Evolutionary conservation across 345 rosid species (phyloP).

Genomic region (Eucalyptus fibrosa): DNA sequence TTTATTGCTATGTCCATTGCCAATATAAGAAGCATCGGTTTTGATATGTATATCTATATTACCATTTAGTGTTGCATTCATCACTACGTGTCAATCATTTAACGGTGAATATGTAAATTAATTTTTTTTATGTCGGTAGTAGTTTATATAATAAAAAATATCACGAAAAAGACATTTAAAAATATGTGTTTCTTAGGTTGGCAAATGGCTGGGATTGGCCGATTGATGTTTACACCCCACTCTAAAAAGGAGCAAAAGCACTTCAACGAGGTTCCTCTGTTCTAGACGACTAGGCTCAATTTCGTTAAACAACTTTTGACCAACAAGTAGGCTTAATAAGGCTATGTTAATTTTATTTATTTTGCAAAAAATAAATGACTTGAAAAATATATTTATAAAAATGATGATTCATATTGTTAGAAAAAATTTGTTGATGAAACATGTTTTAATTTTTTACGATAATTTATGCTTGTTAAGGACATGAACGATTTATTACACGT

Average conservation of each 20-base stretch:
- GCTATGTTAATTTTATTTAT: not conserved
- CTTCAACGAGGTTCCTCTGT: not conserved
- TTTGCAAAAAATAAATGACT: no score
- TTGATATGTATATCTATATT: no score
- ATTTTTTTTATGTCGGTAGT: not conserved
- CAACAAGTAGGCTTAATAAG: not conserved
- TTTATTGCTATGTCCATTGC: not conserved
- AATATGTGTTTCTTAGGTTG: not conserved
- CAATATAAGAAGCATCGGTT: not conserved
- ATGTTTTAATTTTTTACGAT: rapidly evolving
- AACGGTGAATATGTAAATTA: not conserved
- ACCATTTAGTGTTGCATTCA: no score
- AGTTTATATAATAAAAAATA: not conserved
- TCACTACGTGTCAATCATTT: not conserved
- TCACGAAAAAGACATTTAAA: not conserved
- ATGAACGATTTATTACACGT: rapidly evolving
- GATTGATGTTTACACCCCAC: not conserved
- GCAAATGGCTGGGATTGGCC: not conserved
- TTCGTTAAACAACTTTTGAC: not conserved
- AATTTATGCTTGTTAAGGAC: no score
- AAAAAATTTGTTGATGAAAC: no score
- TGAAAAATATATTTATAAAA: no score
- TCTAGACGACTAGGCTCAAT: not conserved
- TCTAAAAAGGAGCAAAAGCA: not conserved
- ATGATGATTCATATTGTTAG: rapidly evolving